Percentiles rank a stretch among this genome's conserved stretches.
phyloP scores from a whole-genome alignment of 139 green algal genomes.

The Chlamydomonas schloesseri region DNA sequence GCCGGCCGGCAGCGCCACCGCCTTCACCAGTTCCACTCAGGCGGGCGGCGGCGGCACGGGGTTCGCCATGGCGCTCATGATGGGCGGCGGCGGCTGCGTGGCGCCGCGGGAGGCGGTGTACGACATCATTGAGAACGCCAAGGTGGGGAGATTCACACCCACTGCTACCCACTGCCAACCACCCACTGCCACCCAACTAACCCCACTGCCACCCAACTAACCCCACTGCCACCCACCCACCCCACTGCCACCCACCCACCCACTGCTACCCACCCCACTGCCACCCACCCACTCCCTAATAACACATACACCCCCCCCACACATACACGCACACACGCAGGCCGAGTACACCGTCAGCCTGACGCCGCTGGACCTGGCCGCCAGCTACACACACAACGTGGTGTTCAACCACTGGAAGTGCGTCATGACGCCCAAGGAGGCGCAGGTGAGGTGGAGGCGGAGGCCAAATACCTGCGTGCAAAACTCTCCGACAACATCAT shows the following conservation, averaged over 20 bases:
- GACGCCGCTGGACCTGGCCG: neutral
- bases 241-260: neutral
- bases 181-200: neutral
- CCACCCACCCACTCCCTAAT: no score
- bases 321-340: no score
- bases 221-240: neutral
- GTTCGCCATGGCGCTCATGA: constrained; percentile 9
- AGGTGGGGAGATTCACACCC: no score
- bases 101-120: constrained; percentile 26
- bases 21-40: no score
- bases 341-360: constrained; percentile 24
- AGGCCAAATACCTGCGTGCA: no score
- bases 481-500: no score
- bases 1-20: neutral
- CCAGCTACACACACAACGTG: constrained; percentile 31
- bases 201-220: no score
- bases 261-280: neutral
- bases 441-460: no score
- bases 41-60: neutral
- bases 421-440: neutral
- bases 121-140: constrained; percentile 22
- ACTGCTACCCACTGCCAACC: neutral
- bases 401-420: constrained; percentile 31
- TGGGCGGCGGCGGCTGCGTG: constrained; percentile 33
- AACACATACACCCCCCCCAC: neutral